Base-by-base conservation (phyloP, 2,329 filamentous ascomycete species). In the Aureobasidium sp. region DNA sequence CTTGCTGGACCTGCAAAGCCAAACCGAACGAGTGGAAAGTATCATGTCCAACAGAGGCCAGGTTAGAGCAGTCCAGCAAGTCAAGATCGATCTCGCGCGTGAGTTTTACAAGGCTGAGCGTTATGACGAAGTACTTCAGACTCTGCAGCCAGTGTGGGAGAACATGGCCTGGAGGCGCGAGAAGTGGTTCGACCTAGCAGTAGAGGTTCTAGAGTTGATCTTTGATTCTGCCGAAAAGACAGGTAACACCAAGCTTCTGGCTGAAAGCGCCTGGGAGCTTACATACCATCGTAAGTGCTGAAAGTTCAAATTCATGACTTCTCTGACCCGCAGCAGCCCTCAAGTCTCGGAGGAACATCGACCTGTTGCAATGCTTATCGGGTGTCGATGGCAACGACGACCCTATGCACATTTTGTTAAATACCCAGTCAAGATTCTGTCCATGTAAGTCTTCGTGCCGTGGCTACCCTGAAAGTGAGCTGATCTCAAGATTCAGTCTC, bases 171-270 rank as follows among this genome's bases (percentile, higher is more conserved):
- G 84, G 84, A 80, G 85, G 49, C 72, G 72, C 47, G 79, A 84
- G 68, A 78, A 80, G n/a, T 87, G 84, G 84, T 84, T 80, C 78
- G 70, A 73, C 45, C 74, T 85, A 4, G 81, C 84, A 65, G 77
- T 76, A 59, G 78, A 80, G 44, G 78, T 85, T 44, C 74, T 82
- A 48, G 81, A 78, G 75, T 74, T 78, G 9, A 71, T 86, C 41
- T 77, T 83, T 64, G 77, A 83, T 62, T 84, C 81, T 68, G 82
- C 82, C 17, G 22, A 15, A 15, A 61, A 61, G 25, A 31, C 39
- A 14, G 34, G 25, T 6, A 44, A 60, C 25, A n/a, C 8, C 22
- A 48, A 55, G n/a, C 37, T 65, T 8, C 41, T 22, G 52, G 47
- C 53, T 14, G 62, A 65, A 44, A 34, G 60, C 36, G 48, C 56